phyloP scores from a whole-genome alignment of 78 protist genomes.

The Polysphondylium violaceum region DNA sequence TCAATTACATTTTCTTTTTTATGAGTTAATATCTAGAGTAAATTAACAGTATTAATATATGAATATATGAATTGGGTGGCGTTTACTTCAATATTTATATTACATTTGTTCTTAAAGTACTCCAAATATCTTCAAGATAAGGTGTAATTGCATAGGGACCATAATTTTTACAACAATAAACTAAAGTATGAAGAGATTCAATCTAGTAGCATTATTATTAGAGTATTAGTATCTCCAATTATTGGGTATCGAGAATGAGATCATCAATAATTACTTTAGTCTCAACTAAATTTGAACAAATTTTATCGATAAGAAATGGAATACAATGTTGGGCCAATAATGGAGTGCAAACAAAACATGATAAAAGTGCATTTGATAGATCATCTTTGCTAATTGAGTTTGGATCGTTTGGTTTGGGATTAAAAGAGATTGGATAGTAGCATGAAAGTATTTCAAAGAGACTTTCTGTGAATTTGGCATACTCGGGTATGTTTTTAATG shows the following conservation, averaged over 20 bases:
- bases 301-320: conserved; percentile 78
- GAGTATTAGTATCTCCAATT: too few relatives aligned
- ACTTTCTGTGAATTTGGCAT: conserved; percentile 66
- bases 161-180: conserved; percentile 43
- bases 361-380: conserved; percentile 55
- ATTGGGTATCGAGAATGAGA: background rate
- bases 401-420: conserved; percentile 93
- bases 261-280: conserved; percentile 12
- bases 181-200: conserved; percentile 57
- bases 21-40: conserved; percentile 24
- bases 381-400: conserved; percentile 66
- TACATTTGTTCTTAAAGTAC: conserved; percentile 49
- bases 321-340: conserved; percentile 60
- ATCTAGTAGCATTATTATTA: too few relatives aligned
- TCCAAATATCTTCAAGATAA: conserved; percentile 69
- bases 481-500: conserved; percentile 56
- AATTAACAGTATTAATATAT: background rate
- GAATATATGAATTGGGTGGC: background rate
- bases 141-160: conserved; percentile 40
- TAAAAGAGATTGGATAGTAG: conserved; percentile 94
- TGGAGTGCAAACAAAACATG: conserved; percentile 55
- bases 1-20: conserved; percentile 52
- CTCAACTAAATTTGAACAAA: conserved; percentile 61
- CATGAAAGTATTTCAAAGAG: conserved; percentile 87
- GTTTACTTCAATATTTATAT: too few relatives aligned